A percentile compares a stretch with the other conserved stretches of the same genome.
These are phyloP conservation scores for Pichia occidentalis DNA, from an alignment of 805 yeast genomes.

Conservation along the genomic window DNA sequence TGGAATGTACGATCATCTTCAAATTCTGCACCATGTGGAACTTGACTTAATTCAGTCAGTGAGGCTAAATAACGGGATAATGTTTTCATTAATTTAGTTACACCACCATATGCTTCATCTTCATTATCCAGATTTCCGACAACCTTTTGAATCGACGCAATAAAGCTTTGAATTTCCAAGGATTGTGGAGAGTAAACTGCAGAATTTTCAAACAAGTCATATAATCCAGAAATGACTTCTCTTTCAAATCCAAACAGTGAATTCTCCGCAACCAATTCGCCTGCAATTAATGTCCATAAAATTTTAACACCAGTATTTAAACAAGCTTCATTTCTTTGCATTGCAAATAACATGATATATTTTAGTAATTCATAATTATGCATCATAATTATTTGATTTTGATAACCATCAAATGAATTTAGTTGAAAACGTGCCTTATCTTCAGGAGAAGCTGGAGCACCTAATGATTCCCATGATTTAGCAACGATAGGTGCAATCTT, in stretches of 20 bases:
- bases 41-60: conserved; percentile 59
- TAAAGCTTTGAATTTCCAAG: conserved; percentile 48
- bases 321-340: conserved; percentile 59
- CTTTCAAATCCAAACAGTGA: conserved; percentile 53
- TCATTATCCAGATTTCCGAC: conserved; percentile 51
- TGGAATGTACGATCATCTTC: conserved; percentile 84
- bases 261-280: conserved; percentile 56
- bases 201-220: conserved; percentile 53
- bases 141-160: conserved; percentile 39
- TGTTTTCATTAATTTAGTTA: conserved; percentile 45
- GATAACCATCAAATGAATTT: conserved; percentile 61
- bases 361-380: conserved; percentile 55
- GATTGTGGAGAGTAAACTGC: conserved; percentile 47
- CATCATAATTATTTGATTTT: conserved; percentile 51
- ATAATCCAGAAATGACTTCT: conserved; percentile 57
- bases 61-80: conserved; percentile 57
- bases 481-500: conserved; percentile 49
- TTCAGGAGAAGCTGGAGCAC: conserved; percentile 51
- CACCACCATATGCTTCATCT: conserved; percentile 52
- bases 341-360: conserved; percentile 58
- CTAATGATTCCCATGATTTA: conserved; percentile 69
- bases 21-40: conserved; percentile 77
- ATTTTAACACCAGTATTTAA: conserved; percentile 58
- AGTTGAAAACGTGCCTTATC: conserved; percentile 54
- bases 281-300: conserved; percentile 64